A percentile compares a stretch with the other conserved stretches of the same genome.
Evolutionary conservation across 345 rosid genomes (phyloP).

Genomic region (Stellera chamaejasme): DNA sequence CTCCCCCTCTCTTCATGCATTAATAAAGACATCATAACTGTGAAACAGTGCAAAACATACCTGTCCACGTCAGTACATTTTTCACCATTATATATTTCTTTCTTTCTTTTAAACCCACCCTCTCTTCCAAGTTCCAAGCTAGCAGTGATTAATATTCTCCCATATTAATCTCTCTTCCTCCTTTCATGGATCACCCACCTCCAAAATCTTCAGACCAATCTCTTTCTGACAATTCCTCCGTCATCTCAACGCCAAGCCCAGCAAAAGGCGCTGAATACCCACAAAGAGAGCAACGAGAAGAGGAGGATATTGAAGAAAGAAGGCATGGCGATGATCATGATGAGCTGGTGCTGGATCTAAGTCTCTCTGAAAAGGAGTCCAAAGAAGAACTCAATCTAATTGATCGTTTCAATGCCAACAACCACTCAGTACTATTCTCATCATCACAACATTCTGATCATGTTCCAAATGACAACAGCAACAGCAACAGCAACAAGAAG

Average conservation of each 20-base stretch:
- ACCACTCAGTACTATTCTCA: background rate
- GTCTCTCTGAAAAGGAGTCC: slow-evolving; percentile 36
- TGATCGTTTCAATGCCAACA: slow-evolving; percentile 24
- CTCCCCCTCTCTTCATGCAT: slow-evolving; percentile 8
- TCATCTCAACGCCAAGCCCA: slow-evolving; percentile 18
- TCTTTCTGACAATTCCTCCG: slow-evolving; percentile 28
- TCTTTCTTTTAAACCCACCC: slow-evolving; percentile 19
- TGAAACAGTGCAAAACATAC: slow-evolving; percentile 16
- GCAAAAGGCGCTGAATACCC: slow-evolving; percentile 7
- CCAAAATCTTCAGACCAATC: slow-evolving; percentile 22
- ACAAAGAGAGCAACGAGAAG: slow-evolving; percentile 1
- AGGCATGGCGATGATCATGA: slow-evolving; percentile 15
- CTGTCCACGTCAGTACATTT: slow-evolving; percentile 12
- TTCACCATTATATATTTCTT: slow-evolving; percentile 10
- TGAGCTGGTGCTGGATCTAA: slow-evolving; percentile 40
- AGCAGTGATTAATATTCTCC: background rate
- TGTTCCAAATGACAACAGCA: too few species aligned
- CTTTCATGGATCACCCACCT: slow-evolving; percentile 25
- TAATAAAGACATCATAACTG: slow-evolving; percentile 27
- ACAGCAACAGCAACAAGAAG: too few species aligned
- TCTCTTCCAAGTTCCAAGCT: background rate
- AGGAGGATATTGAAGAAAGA: background rate
- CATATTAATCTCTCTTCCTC: background rate
- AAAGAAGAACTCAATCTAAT: slow-evolving; percentile 42
- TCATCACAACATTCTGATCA: too few species aligned